Conservation (phyloP, 306 rosid species). For the Prunus padus region DNA sequence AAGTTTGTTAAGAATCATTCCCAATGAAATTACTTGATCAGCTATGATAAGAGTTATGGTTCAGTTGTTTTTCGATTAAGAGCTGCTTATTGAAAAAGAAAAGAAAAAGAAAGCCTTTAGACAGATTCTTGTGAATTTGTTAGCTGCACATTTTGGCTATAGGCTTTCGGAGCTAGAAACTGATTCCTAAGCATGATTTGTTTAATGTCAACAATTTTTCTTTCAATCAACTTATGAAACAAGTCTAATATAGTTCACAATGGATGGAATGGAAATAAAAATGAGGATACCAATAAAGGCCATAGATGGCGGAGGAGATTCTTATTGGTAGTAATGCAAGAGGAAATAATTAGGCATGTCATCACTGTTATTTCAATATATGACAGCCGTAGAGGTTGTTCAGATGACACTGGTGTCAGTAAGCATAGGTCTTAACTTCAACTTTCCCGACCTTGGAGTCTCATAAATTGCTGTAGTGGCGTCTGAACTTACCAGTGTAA, state of each 20-base stretch:
- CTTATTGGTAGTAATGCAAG: neutral
- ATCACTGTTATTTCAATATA: too few relatives aligned
- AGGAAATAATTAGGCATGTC: too few relatives aligned
- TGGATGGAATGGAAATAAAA: neutral
- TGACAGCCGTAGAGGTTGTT: too few relatives aligned
- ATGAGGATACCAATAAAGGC: neutral
- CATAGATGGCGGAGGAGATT: neutral
- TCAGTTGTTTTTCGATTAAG: neutral
- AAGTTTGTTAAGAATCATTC: neutral
- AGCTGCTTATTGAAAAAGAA: neutral
- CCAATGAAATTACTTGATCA: neutral
- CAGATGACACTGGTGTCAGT: too few relatives aligned
- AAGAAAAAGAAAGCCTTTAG: neutral
- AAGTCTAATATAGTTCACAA: neutral
- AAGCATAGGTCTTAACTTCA: too few relatives aligned
- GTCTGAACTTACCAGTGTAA: too few relatives aligned
- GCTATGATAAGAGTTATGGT: neutral
- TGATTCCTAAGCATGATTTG: neutral
- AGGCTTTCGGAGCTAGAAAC: neutral
- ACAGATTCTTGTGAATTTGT: neutral
- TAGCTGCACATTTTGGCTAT: neutral
- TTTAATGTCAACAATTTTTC: neutral
- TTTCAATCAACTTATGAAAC: neutral
- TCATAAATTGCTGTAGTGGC: too few relatives aligned
- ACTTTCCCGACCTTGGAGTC: too few relatives aligned